Conservation (phyloP, 169 alveolate species). For the Condylostoma magnum region DNA sequence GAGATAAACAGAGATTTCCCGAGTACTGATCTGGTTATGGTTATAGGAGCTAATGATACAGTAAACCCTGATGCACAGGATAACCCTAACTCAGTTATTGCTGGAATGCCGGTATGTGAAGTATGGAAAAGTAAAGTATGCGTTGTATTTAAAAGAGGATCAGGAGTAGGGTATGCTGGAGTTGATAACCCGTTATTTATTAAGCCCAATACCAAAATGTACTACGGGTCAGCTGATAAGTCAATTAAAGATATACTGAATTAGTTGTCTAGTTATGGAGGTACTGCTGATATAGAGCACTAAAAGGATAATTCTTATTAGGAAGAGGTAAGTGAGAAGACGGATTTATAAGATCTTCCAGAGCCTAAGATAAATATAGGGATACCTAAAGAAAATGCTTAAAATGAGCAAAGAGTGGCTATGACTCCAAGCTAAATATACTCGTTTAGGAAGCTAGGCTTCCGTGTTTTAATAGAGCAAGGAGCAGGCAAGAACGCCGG, state of each 20-base stretch:
- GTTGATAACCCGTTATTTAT: conserved; percentile 63
- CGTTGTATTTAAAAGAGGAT: conserved; percentile 51
- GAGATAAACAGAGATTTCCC: conserved; percentile 85
- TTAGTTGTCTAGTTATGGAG: not conserved
- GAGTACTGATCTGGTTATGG: conserved; percentile 65
- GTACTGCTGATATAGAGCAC: not conserved
- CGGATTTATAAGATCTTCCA: conserved; percentile 29
- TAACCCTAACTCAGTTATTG: conserved; percentile 41
- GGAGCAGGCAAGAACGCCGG: conserved; percentile 41
- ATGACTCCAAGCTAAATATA: conserved; percentile 43
- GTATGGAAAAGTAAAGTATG: conserved; percentile 61
- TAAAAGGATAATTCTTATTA: not conserved
- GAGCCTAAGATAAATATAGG: conserved; percentile 63
- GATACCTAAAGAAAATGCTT: conserved; percentile 44
- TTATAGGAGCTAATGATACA: conserved; percentile 77
- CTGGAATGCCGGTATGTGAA: conserved; percentile 65
- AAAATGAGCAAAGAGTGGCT: conserved; percentile 42
- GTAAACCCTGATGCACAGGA: conserved; percentile 70
- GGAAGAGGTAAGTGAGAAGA: not conserved
- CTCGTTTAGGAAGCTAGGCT: conserved; percentile 48
- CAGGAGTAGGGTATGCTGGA: conserved; percentile 63
- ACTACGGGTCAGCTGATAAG: conserved; percentile 44
- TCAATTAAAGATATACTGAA: conserved; percentile 20
- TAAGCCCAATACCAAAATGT: conserved; percentile 49
- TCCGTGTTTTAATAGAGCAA: conserved; percentile 37